Evolutionary conservation across 2,329 filamentous ascomycete species (phyloP).

Genomic region (Claviceps sorghi): DNA sequence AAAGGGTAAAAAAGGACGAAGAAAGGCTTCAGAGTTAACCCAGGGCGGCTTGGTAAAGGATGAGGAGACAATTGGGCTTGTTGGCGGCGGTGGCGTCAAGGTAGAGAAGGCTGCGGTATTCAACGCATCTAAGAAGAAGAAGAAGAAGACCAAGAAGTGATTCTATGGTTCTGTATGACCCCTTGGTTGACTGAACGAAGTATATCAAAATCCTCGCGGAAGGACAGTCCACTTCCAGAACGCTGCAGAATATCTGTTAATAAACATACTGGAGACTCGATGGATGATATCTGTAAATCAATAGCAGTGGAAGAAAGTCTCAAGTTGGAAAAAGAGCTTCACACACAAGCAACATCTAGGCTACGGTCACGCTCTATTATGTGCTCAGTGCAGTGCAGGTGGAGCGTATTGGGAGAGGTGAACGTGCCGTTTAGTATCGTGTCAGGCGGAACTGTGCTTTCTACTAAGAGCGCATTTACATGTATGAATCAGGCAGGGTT

Average conservation of each 20-base stretch:
- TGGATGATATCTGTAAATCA: too few relatives aligned
- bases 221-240: too few relatives aligned
- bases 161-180: neutral
- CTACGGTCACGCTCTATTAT: neutral
- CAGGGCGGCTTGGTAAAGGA: conserved; percentile 75
- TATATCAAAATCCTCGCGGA: neutral
- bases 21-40: conserved; percentile 61
- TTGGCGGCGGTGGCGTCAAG: conserved; percentile 49
- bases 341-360: neutral
- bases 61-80: conserved; percentile 50
- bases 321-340: neutral
- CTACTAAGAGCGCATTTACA: neutral
- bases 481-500: neutral
- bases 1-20: conserved; percentile 84
- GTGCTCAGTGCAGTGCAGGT: neutral
- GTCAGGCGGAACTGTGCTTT: neutral
- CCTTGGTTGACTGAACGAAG: neutral
- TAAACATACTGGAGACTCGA: neutral
- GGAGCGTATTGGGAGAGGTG: neutral
- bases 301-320: neutral
- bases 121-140: conserved; percentile 32
- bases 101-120: conserved; percentile 41
- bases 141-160: conserved; percentile 39
- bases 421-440: neutral
- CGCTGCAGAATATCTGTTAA: too few relatives aligned